Conservation (phyloP, 2,329 filamentous ascomycete genomes). For the Pyricularia pennisetigena region DNA sequence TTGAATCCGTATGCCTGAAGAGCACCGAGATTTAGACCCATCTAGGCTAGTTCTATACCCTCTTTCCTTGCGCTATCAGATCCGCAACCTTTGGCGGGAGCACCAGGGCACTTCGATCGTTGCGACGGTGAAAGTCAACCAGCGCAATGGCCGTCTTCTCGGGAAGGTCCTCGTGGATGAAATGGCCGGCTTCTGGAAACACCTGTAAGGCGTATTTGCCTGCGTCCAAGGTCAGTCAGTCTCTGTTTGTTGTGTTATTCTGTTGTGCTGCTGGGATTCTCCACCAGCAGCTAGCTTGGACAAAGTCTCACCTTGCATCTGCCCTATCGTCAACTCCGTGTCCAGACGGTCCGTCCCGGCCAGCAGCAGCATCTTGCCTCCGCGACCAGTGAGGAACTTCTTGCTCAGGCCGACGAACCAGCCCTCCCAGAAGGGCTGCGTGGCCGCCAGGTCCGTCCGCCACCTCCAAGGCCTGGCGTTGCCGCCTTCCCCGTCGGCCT, state of each 20-base stretch:
- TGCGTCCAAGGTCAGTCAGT: conserved; percentile 16
- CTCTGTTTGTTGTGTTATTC: neutral
- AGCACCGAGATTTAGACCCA: neutral
- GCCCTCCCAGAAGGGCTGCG: conserved; percentile 85
- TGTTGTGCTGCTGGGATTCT: no score
- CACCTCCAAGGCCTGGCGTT: conserved; percentile 57
- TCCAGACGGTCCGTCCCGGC: conserved; percentile 86
- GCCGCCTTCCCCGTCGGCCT: conserved; percentile 34
- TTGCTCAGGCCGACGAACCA: conserved; percentile 86
- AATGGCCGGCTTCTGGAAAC: conserved; percentile 90
- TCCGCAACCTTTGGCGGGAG: conserved; percentile 88
- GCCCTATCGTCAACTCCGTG: conserved; percentile 86
- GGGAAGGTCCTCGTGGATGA: conserved; percentile 90
- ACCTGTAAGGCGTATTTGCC: conserved; percentile 95
- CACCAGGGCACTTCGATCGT: conserved; percentile 76
- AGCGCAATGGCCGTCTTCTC: conserved; percentile 79
- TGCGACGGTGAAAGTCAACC: conserved; percentile 84
- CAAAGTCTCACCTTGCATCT: conserved; percentile 72
- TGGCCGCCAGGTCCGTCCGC: conserved; percentile 75
- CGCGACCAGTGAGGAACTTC: conserved; percentile 74
- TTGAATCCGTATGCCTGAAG: neutral
- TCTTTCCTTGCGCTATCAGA: conserved; percentile 52
- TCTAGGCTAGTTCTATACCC: conserved; percentile 28
- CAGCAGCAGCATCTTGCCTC: conserved; percentile 75
- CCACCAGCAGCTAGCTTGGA: neutral